Evolutionary conservation across 225 moss, liverwort and hornwort species (phyloP), one percentile per base, ranked within the genome.

Genomic region (Physcomitrium patens): DNA sequence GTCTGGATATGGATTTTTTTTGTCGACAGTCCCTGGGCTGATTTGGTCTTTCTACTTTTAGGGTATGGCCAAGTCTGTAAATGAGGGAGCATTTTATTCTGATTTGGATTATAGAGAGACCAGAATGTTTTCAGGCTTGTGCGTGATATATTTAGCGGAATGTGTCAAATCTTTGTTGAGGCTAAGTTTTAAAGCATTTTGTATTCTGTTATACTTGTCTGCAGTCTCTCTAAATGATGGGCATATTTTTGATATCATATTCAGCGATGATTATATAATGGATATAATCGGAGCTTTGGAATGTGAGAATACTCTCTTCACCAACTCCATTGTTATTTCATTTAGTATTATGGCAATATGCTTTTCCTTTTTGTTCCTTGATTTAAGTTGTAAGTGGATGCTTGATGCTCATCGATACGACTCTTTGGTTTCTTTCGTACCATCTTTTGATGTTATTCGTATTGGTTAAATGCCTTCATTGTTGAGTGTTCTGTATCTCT

Each of bases 201-300:
- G 42, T 56, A 27, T 17, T 70, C 37, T 81, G 28, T 72, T 56
- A 60, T 76, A 68, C 31, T 37, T 82, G 56, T 80, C 63, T 81
- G 84, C 89, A 97, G 97, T 97, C 83, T 87, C 93, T 61, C 78
- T 97, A 44, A 97, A 97, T 50, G 94, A 97, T 76, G 93, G 88
- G 22, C 89, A 84, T 52, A 89, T 97, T 71, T 97, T 97, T 81
- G 97, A 97, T 73, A 83, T 89, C 52, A 94, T 97, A 73, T 97
- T 97, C 69, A 88, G 94, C 56, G 91, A 97, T 74, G 94, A 92
- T 63, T 93, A 87, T 79, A 90, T 97, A 65, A 94, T 97, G 97
- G 93, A 97, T 83, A 83, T 91, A 55, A 89, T 97, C 69, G 97
- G 97, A 20, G 97, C 94, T 44, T 83, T 97, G 77, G 93, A 97